Conservation (phyloP, 2,329 filamentous ascomycete genomes). For the Pseudogymnoascus sp. region DNA sequence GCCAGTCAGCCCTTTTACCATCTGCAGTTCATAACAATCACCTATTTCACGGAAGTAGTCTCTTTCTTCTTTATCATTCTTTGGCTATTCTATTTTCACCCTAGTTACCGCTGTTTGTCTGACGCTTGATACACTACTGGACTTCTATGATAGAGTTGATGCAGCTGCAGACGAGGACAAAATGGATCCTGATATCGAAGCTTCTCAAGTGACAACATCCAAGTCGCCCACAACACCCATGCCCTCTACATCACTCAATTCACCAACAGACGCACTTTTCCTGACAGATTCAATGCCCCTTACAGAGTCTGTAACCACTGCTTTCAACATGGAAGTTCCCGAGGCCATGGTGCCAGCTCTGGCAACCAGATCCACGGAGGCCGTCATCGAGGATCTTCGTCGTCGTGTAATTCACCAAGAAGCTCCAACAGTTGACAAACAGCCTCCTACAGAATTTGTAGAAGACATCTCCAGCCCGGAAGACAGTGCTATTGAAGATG, state of each 20-base stretch:
- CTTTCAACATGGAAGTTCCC: background rate
- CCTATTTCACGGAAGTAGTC: background rate
- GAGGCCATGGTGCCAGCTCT: constrained; percentile 16
- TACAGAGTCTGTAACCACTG: background rate
- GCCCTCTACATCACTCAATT: background rate
- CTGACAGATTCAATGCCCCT: background rate
- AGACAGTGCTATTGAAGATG: background rate
- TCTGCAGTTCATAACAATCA: background rate
- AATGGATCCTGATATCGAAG: background rate
- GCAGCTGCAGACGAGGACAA: background rate
- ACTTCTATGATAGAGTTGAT: background rate
- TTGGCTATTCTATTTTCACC: background rate
- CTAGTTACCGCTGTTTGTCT: background rate
- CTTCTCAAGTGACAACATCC: background rate
- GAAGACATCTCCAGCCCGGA: background rate
- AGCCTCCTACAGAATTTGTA: background rate
- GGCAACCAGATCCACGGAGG: constrained; percentile 21
- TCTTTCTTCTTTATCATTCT: background rate
- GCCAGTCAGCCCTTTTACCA: background rate
- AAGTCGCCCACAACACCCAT: background rate
- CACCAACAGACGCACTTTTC: background rate
- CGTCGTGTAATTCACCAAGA: background rate
- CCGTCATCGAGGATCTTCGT: constrained; percentile 27
- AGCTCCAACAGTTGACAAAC: background rate
- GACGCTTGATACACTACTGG: background rate